Evolutionary conservation across 2,329 filamentous ascomycete species (phyloP).

Genomic region (Calonectria honghensis): DNA sequence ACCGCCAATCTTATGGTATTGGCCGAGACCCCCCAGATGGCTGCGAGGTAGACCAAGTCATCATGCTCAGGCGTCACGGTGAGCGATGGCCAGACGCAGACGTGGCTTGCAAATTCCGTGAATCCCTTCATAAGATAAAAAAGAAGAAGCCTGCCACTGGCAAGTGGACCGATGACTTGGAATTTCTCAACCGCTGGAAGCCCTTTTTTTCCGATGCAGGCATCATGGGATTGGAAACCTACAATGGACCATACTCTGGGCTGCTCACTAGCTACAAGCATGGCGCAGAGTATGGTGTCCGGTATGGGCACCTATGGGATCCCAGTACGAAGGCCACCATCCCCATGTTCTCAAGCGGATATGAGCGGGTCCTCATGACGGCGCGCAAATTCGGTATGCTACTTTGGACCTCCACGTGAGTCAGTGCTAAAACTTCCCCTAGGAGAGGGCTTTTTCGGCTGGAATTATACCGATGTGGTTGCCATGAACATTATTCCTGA

Average conservation of each 20-base stretch:
- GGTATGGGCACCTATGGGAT: constrained; percentile 19
- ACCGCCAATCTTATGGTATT: constrained; percentile 17
- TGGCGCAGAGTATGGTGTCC: constrained; percentile 10
- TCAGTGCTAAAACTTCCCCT: neutral
- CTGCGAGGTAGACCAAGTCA: constrained; percentile 19
- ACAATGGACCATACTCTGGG: constrained; percentile 14
- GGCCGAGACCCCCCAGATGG: constrained; percentile 12
- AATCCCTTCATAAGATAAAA: neutral
- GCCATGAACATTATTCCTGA: constrained; percentile 19
- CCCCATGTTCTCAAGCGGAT: constrained; percentile 22
- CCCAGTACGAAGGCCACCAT: constrained; percentile 1
- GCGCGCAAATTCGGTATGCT: constrained; percentile 17
- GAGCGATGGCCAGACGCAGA: constrained; percentile 11
- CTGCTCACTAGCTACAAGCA: constrained; percentile 16
- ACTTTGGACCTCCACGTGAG: neutral
- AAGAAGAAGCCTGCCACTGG: neutral
- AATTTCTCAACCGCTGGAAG: constrained; percentile 18
- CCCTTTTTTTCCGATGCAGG: neutral
- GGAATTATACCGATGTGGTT: constrained; percentile 15
- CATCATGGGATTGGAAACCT: neutral
- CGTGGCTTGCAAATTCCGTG: neutral
- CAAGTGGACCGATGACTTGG: constrained; percentile 14
- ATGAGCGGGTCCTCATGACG: constrained; percentile 17
- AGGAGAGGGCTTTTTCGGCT: constrained; percentile 20
- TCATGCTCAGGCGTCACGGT: constrained; percentile 16